These are phyloP conservation scores for Nemania abortiva DNA, from an alignment of 2,329 filamentous ascomycete species.

Conservation along the genomic window DNA sequence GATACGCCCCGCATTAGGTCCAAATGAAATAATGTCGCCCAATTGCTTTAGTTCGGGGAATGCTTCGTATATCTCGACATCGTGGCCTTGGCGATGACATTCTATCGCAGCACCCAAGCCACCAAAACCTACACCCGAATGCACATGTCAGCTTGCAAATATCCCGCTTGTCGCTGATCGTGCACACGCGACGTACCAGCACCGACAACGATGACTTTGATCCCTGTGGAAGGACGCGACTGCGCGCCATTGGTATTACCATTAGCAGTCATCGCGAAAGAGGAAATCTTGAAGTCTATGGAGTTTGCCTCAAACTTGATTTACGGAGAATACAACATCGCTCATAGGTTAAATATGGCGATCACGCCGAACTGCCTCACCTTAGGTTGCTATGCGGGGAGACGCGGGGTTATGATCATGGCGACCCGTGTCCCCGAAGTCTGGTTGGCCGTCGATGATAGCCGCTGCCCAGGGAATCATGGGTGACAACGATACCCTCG, in stretches of 20 bases:
- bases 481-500: conserved; percentile 16
- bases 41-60: conserved; percentile 69
- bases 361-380: conserved; percentile 7
- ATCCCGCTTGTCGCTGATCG: background rate
- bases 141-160: conserved; percentile 27
- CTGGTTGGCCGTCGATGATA: conserved; percentile 10
- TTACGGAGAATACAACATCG: background rate
- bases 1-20: conserved; percentile 70
- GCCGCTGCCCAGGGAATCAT: conserved; percentile 5
- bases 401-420: conserved; percentile 27
- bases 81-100: conserved; percentile 71
- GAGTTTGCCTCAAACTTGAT: background rate
- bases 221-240: conserved; percentile 56
- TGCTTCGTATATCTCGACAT: conserved; percentile 68
- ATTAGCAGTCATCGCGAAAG: conserved; percentile 42
- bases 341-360: conserved; percentile 16
- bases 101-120: conserved; percentile 73
- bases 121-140: conserved; percentile 62
- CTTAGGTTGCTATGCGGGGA: conserved; percentile 24
- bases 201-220: conserved; percentile 65
- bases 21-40: conserved; percentile 73
- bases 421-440: conserved; percentile 17
- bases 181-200: conserved; percentile 55
- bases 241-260: conserved; percentile 35
- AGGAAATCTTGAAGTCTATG: background rate